Evolutionary conservation across 345 rosid genomes (phyloP).

Genomic region (Salix brachista): DNA sequence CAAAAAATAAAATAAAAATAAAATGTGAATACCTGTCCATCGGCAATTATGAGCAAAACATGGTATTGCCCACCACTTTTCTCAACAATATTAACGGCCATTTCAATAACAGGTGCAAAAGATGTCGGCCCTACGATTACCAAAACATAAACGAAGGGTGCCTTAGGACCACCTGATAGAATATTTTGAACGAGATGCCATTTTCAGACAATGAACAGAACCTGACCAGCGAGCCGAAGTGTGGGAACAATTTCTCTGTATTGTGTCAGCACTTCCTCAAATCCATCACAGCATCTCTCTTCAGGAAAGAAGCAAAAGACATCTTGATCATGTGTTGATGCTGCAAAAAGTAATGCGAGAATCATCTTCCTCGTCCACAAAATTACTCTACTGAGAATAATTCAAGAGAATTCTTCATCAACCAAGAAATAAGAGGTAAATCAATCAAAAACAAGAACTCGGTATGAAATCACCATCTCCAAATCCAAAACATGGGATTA

Average conservation of each 20-base stretch:
- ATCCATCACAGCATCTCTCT: conserved; percentile 67
- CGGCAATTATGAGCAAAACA: conserved; percentile 88
- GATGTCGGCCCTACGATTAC: conserved; percentile 79
- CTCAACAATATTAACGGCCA: conserved; percentile 91
- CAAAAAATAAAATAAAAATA: too few species aligned
- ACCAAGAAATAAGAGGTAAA: not conserved
- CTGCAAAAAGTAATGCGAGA: conserved; percentile 29
- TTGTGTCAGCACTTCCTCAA: conserved; percentile 74
- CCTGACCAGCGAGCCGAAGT: conserved; percentile 75
- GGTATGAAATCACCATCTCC: conserved; percentile 50
- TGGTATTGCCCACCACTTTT: conserved; percentile 93
- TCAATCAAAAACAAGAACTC: not conserved
- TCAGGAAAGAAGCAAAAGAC: conserved; percentile 73
- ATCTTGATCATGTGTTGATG: conserved; percentile 90
- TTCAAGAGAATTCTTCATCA: not conserved
- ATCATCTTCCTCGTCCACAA: not conserved
- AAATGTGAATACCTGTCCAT: conserved; percentile 71
- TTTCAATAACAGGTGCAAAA: conserved; percentile 89
- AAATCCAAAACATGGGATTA: conserved; percentile 81
- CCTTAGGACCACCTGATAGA: not conserved
- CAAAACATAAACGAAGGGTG: not conserved
- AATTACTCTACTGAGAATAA: not conserved
- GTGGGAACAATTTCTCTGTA: conserved; percentile 78
- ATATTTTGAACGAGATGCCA: not conserved
- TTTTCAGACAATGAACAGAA: not conserved